Conservation (phyloP, 2,329 filamentous ascomycete species). For the Botrytis byssoidea region DNA sequence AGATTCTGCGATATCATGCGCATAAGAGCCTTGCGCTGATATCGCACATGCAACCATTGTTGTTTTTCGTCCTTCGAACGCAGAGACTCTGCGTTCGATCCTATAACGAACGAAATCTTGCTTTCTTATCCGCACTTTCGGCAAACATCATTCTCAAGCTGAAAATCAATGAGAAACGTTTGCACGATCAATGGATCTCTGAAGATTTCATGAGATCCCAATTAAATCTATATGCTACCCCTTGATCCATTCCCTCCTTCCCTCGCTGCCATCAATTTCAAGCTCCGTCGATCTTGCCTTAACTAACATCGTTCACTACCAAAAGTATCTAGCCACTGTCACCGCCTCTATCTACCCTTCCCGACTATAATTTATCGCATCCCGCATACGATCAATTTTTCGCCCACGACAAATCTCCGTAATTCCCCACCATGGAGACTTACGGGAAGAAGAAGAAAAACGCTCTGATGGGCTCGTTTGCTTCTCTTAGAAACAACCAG, state of each 20-base stretch:
- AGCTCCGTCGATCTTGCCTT: not conserved
- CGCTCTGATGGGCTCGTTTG: constrained; percentile 28
- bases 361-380: not conserved
- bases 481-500: constrained; percentile 24
- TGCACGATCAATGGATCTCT: not conserved
- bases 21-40: not conserved
- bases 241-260: not conserved
- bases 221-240: not conserved
- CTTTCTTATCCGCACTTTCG: not conserved
- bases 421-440: constrained; percentile 25
- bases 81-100: not conserved
- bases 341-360: not conserved
- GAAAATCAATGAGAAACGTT: not conserved
- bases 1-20: too few relatives aligned
- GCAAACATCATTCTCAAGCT: not conserved
- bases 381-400: not conserved
- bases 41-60: not conserved
- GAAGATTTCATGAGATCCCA: not conserved
- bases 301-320: not conserved
- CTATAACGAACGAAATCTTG: not conserved
- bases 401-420: not conserved
- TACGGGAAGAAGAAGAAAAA: constrained; percentile 32
- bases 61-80: not conserved
- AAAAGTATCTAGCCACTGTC: not conserved
- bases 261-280: not conserved